Evolutionary conservation across 352 stramenopile species (phyloP).

Genomic region (Blastocystis sp.): DNA sequence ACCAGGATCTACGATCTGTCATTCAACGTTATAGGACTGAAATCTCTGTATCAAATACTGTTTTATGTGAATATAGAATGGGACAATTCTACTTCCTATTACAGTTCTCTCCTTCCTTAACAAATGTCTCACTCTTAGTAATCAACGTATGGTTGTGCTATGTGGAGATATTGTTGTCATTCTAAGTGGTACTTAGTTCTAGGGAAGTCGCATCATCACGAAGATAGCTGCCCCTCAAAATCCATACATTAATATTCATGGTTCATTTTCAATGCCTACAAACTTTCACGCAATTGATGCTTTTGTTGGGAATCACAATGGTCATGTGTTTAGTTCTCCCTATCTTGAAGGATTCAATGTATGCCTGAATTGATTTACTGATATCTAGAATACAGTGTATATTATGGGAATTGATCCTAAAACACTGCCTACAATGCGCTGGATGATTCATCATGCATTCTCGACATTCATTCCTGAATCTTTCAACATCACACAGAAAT

Average conservation of each 20-base stretch:
- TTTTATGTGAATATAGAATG: not conserved
- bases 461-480: constrained; percentile 63
- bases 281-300: constrained; percentile 63
- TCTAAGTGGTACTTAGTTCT: not conserved
- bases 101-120: not conserved
- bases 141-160: not conserved
- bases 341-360: constrained; percentile 66
- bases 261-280: constrained; percentile 53
- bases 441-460: constrained; percentile 66
- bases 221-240: constrained; percentile 2
- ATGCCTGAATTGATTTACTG: not conserved
- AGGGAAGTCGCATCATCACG: not conserved
- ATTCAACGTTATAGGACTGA: not conserved
- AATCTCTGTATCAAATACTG: not conserved
- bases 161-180: constrained; percentile 6
- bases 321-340: constrained; percentile 28
- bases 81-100: constrained; percentile 21
- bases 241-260: constrained; percentile 51
- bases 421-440: constrained; percentile 8
- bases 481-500: constrained; percentile 66
- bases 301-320: constrained; percentile 4
- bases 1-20: not conserved
- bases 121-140: not conserved
- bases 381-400: constrained; percentile 50
- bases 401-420: constrained; percentile 32